These are phyloP conservation scores for Neurospora sp. DNA, from an alignment of 495 filamentous ascomycete species.

Conservation along the genomic window DNA sequence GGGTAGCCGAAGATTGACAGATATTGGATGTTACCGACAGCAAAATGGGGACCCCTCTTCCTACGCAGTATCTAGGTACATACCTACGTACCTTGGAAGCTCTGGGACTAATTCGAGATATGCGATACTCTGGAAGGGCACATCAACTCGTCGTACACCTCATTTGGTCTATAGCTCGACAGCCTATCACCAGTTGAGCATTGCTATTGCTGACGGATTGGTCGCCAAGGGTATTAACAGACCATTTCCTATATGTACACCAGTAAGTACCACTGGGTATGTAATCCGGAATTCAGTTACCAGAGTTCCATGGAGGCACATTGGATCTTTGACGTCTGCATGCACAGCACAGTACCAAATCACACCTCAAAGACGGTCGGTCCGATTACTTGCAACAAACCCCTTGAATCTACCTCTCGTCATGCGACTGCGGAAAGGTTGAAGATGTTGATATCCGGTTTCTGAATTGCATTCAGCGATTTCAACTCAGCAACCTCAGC, in stretches of 20 bases:
- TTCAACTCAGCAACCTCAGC: background rate
- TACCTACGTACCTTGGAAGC: background rate
- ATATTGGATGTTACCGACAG: conserved; percentile 10
- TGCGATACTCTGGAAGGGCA: background rate
- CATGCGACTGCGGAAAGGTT: background rate
- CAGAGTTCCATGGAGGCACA: background rate
- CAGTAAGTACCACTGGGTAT: background rate
- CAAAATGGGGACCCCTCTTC: background rate
- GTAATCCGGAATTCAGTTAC: background rate
- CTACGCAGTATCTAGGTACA: background rate
- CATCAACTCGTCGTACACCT: background rate
- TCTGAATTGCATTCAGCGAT: background rate
- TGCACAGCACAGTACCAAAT: background rate
- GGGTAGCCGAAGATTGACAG: conserved; percentile 15
- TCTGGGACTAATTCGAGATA: background rate
- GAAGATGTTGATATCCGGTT: background rate
- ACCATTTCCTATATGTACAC: background rate
- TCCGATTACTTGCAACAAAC: conserved; percentile 20
- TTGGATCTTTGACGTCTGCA: background rate
- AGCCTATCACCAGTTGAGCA: background rate
- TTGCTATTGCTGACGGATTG: background rate
- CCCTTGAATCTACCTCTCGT: background rate
- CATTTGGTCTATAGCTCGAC: background rate
- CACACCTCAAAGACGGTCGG: conserved; percentile 6
- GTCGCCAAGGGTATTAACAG: background rate